Percentiles rank a stretch among this genome's conserved stretches.
Conservation (phyloP, 768 basidiomycete genomes). For the Hortiboletus flavorubellus region DNA sequence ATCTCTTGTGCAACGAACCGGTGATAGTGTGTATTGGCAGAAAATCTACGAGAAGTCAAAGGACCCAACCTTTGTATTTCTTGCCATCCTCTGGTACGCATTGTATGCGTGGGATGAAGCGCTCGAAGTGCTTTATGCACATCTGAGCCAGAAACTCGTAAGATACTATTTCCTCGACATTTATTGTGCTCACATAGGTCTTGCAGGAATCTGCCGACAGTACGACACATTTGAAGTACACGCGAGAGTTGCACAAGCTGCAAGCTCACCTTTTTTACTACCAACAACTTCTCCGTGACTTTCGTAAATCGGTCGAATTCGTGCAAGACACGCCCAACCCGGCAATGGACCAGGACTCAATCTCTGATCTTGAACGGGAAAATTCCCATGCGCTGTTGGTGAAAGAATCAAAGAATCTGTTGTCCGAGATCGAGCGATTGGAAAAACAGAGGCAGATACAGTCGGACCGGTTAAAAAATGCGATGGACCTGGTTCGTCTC, state of each 20-base stretch:
- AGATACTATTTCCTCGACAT: not conserved
- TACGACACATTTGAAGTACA: constrained; percentile 37
- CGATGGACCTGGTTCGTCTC: constrained; percentile 28
- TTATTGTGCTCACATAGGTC: not conserved
- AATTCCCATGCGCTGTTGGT: constrained; percentile 9
- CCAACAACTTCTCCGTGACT: constrained; percentile 51
- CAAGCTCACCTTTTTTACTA: constrained; percentile 59
- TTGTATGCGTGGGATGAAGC: constrained; percentile 63
- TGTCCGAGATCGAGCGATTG: constrained; percentile 44
- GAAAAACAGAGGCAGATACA: constrained; percentile 27
- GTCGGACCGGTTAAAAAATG: constrained; percentile 31
- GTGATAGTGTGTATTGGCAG: constrained; percentile 37
- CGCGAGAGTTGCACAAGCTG: constrained; percentile 53
- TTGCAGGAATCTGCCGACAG: constrained; percentile 44
- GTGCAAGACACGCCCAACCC: constrained; percentile 49
- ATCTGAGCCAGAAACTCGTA: constrained; percentile 48
- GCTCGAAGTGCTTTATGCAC: constrained; percentile 47
- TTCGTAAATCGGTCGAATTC: constrained; percentile 49
- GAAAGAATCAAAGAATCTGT: constrained; percentile 23
- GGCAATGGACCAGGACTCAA: constrained; percentile 31
- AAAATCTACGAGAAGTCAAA: constrained; percentile 30
- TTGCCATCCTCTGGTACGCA: constrained; percentile 53
- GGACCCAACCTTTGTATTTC: constrained; percentile 34
- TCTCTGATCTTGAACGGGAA: constrained; percentile 7
- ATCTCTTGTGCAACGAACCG: constrained; percentile 31